Evolutionary conservation across 2,329 filamentous ascomycete species (phyloP).

Genomic region (Alternaria gaisen): DNA sequence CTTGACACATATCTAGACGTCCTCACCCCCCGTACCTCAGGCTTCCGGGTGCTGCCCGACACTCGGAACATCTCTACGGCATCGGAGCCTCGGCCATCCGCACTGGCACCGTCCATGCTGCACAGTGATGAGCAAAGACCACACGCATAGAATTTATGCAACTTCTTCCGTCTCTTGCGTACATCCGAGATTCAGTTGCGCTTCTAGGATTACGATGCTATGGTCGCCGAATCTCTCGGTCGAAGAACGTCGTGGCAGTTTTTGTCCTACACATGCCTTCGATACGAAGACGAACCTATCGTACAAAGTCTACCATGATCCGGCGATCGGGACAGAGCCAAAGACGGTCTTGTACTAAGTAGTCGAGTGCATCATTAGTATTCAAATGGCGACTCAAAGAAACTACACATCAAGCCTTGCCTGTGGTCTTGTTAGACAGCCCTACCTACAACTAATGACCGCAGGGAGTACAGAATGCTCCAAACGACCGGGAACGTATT

Average conservation of each 20-base stretch:
- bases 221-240: background rate
- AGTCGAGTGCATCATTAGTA: background rate
- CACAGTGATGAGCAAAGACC: conserved; percentile 1
- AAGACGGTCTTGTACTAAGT: background rate
- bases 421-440: background rate
- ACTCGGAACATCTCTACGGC: background rate
- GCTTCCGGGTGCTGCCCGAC: background rate
- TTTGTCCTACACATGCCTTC: background rate
- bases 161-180: conserved; percentile 1
- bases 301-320: background rate
- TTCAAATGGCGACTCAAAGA: background rate
- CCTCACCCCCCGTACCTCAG: background rate
- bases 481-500: background rate
- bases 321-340: background rate
- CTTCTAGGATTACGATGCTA: background rate
- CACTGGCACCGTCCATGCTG: conserved; percentile 9
- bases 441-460: too few relatives aligned
- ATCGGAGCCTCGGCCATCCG: conserved; percentile 1
- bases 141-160: conserved; percentile 1
- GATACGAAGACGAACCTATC: background rate
- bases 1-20: background rate
- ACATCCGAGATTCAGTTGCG: background rate
- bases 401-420: background rate
- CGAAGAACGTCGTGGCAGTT: background rate
- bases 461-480: background rate